Base-by-base conservation (phyloP, 2,329 filamentous ascomycete genomes). In the Colletotrichum kahawae region DNA sequence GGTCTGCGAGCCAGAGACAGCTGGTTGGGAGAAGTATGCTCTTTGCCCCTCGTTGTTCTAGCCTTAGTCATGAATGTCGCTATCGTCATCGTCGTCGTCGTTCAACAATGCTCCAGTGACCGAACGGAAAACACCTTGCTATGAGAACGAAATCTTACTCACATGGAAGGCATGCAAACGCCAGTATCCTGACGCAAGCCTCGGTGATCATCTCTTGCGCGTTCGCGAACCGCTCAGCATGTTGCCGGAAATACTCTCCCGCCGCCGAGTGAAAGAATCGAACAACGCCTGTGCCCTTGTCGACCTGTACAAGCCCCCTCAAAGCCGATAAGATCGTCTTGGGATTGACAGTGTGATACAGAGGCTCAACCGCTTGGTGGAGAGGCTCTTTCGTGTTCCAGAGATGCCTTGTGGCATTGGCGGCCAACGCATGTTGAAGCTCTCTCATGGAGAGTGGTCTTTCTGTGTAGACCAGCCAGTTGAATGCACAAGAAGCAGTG, bases 101-200 rank as follows among this genome's bases (percentile, higher is more conserved):
- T 18, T 3, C 38, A 43, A 1, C 9, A n/a, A 48, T 1, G 10
- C 5, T 21, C 4, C 43, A 1, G 43, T 7, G 7, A 0, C 43
- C n/a, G 0, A 21, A 1, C 10, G 10, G 3, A 1, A 48, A 21
- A 21, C 4, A 48, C 0, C 3, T 1, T 12, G 1, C 43, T 13
- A 2, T 48, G 2, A 51, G 43, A 51, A 51, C 0, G 18, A 51
- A 13, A 51, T 21, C 6, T 1, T 0, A 62, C 57, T 24, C 21
- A 62, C 57, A 62, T n/a, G 57, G 57, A 36, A 62, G 57, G 0
- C 57, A 62, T 0, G 57, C 57, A 34, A 62, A 62, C 9, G 31
- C 33, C 31, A 62, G 29, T 34, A 62, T 14, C 0, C 57, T 33
- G 4, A 62, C 12, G 5, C 57, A 36, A 16, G 57, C 31, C 31